Evolutionary conservation across 2,329 filamentous ascomycete genomes (phyloP), one percentile per base, ranked within the genome.

Genomic region (Emmonsia crescens): DNA sequence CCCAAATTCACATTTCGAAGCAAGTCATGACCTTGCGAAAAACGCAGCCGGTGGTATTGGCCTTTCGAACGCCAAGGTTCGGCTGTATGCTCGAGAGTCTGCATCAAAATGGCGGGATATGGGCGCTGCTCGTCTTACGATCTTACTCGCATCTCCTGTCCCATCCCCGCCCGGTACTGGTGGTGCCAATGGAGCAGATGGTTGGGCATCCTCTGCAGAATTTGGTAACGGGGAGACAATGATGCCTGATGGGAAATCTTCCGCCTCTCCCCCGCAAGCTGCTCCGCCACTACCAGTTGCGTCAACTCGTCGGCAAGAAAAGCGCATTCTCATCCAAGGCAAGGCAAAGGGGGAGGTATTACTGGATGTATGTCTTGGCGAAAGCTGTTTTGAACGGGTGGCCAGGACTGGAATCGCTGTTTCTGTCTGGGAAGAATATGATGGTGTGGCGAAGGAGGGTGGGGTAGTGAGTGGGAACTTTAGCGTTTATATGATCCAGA

Each of bases 91-190:
- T 57, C 86, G 93, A 57, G 87, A 91, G 63, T 79, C 79, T 10
- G 80, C 84, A 14, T 85, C 85, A 57, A 93, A 93, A 72, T 99
- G 94, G 94, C 86, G 91, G 64, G 92, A 97, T 72, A 86, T 92
- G 78, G 93, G 94, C 66, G 86, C 89, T 67, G 95, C 91, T 63
- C 82, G 85, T 44, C 78, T 99, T 63, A 90, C 89, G 19, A 91
- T 99, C 69, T 85, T 91, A 72, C 84, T 87, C 80, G 42, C 73
- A 2, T 62, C 63, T 3, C 66, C 72, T 1, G 69, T 69, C 12
- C 56, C 71, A 40, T 70, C 73, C 21, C 69, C 66, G 10, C 71
- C 73, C 0, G 68, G 70, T 10, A 73, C 72, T 16, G 68, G 73
- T 24, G 83, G 83, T 31, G 29, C 56, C 40, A 46, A n/a, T 46